Percentiles rank a stretch among this genome's conserved stretches.
Evolutionary conservation across 2,329 filamentous ascomycete genomes (phyloP).

Genomic region (Paramyrothecium sp.): DNA sequence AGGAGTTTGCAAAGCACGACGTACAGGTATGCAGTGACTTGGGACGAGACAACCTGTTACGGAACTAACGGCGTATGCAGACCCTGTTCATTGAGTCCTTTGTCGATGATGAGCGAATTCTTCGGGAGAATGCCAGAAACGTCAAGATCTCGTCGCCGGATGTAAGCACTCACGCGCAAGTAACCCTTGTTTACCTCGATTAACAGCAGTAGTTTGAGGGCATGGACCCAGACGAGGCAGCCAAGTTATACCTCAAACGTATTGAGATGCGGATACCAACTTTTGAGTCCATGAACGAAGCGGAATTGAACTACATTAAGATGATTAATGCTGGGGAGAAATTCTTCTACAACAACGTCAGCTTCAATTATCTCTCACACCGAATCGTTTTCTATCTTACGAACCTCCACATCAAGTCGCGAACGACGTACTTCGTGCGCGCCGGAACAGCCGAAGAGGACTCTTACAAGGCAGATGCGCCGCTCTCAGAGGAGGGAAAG

Average conservation of each 20-base stretch:
- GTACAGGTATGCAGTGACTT: conserved; percentile 64
- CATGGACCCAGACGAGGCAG: conserved; percentile 90
- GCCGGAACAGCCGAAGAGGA: conserved; percentile 87
- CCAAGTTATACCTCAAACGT: conserved; percentile 84
- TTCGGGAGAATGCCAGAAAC: conserved; percentile 93
- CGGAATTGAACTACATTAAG: conserved; percentile 94
- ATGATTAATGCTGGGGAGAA: conserved; percentile 98
- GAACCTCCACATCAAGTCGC: conserved; percentile 94
- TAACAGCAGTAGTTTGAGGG: conserved; percentile 65
- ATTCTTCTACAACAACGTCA: conserved; percentile 94
- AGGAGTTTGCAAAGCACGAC: conserved; percentile 97
- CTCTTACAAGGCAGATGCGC: conserved; percentile 87
- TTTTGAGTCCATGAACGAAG: conserved; percentile 95
- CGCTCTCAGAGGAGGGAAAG: conserved; percentile 75
- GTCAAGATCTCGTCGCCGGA: conserved; percentile 98
- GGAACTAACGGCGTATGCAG: conserved; percentile 36
- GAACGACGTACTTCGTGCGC: conserved; percentile 89
- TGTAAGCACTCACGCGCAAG: conserved; percentile 45
- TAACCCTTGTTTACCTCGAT: neutral
- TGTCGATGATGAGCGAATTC: conserved; percentile 89
- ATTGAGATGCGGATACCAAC: conserved; percentile 92
- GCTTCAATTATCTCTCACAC: conserved; percentile 94
- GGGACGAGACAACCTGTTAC: no score
- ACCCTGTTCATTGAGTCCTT: conserved; percentile 96
- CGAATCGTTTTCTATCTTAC: conserved; percentile 98